phyloP scores from a whole-genome alignment of 495 filamentous ascomycete species.

The Penicillium antarcticum region DNA sequence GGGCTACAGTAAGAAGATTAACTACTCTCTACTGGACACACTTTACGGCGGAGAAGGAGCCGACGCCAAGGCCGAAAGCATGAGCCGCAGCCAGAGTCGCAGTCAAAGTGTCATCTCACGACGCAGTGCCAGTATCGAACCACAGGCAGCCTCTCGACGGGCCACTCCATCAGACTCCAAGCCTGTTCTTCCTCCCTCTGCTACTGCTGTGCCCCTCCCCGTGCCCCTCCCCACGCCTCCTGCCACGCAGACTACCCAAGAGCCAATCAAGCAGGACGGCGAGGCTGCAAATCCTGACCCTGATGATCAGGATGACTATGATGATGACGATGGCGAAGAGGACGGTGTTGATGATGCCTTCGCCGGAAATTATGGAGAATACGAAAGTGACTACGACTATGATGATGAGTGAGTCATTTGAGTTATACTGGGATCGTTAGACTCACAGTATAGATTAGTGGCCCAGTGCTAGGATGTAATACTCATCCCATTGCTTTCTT shows the following conservation, averaged over 20 bases:
- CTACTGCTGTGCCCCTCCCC: not conserved
- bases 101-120: constrained; percentile 37
- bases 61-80: constrained; percentile 30
- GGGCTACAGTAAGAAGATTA: constrained; percentile 75
- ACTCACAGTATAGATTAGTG: no score
- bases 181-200: constrained; percentile 6
- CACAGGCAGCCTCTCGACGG: constrained; percentile 21
- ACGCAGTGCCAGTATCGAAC: constrained; percentile 37
- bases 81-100: constrained; percentile 36
- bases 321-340: constrained; percentile 27
- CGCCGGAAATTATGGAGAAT: constrained; percentile 34
- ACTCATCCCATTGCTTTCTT: no score
- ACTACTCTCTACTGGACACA: constrained; percentile 66
- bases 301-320: constrained; percentile 33
- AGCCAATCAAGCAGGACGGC: not conserved
- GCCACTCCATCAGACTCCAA: constrained; percentile 16
- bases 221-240: constrained; percentile 16
- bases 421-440: no score
- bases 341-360: constrained; percentile 42
- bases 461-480: no score
- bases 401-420: not conserved
- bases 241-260: constrained; percentile 3
- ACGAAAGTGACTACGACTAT: constrained; percentile 34
- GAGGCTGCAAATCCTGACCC: constrained; percentile 15
- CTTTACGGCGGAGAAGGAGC: constrained; percentile 37